A percentile compares a stretch with the other conserved stretches of the same genome.
These are phyloP conservation scores for Colletotrichum acutatum DNA, from an alignment of 2,329 filamentous ascomycete genomes.

Conservation along the genomic window DNA sequence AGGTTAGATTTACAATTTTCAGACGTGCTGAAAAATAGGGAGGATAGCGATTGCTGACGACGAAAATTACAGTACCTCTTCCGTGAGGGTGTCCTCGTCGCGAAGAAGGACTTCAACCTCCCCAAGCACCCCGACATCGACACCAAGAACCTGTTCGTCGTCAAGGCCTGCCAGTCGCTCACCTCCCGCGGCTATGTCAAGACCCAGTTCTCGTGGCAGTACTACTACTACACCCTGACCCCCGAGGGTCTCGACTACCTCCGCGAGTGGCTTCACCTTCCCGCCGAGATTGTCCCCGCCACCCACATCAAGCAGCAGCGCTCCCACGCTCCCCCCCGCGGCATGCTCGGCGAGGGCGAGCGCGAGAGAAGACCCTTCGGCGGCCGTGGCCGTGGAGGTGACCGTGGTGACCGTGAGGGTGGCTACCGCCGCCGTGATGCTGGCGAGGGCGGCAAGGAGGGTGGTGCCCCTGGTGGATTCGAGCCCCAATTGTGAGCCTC, in stretches of 20 bases:
- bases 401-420: slow-evolving; percentile 86
- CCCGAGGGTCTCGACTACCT: slow-evolving; percentile 99
- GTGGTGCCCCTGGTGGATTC: slow-evolving; percentile 89
- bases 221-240: slow-evolving; percentile 99
- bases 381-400: slow-evolving; percentile 80
- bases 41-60: slow-evolving; percentile 34
- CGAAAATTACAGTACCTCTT: slow-evolving; percentile 82
- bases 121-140: slow-evolving; percentile 98
- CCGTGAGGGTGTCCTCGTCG: slow-evolving; percentile 92
- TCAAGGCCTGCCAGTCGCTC: slow-evolving; percentile 99
- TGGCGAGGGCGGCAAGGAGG: slow-evolving; percentile 89
- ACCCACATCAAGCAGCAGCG: slow-evolving; percentile 99
- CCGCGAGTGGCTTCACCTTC: slow-evolving; percentile 99
- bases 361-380: slow-evolving; percentile 84
- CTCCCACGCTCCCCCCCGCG: slow-evolving; percentile 96
- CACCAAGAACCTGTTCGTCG: slow-evolving; percentile 99
- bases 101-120: slow-evolving; percentile 99
- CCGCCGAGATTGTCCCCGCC: slow-evolving; percentile 98
- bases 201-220: slow-evolving; percentile 99
- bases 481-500: slow-evolving; percentile 84
- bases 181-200: slow-evolving; percentile 98
- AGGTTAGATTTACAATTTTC: slow-evolving; percentile 53
- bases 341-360: slow-evolving; percentile 93
- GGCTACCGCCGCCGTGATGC: slow-evolving; percentile 92
- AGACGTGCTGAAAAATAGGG: slow-evolving; percentile 7